phyloP scores from a whole-genome alignment of 306 rosid species.

The Acmispon strigosus region DNA sequence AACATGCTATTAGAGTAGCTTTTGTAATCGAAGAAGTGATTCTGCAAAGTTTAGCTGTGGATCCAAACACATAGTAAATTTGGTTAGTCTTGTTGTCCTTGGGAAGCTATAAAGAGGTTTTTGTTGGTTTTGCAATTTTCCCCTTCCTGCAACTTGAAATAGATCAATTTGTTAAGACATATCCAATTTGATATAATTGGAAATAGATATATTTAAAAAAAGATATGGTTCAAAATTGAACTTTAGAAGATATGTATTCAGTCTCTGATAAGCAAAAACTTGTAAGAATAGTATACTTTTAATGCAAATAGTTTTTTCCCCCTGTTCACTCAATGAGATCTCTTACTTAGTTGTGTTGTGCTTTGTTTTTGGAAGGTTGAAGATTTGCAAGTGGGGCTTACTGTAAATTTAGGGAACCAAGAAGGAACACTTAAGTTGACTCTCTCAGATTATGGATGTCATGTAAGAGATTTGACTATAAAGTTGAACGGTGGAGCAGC shows the following conservation, averaged over 20 bases:
- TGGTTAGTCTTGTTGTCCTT: background rate
- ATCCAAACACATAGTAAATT: background rate
- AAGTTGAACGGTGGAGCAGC: conserved; percentile 78
- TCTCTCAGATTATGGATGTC: conserved; percentile 60
- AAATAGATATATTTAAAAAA: background rate
- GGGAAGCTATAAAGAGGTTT: background rate
- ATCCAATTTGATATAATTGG: background rate
- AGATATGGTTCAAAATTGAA: background rate
- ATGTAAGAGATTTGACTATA: conserved; percentile 51
- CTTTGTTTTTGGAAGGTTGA: conserved; percentile 53
- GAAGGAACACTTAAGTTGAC: conserved; percentile 60
- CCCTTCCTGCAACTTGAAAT: background rate
- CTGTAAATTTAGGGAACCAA: conserved; percentile 51
- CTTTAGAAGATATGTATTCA: background rate
- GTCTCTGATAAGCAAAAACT: background rate
- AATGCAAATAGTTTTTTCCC: background rate
- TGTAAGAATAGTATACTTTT: background rate
- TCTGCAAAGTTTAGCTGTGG: too few species aligned
- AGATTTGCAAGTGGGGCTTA: conserved; percentile 60
- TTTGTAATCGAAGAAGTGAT: too few species aligned
- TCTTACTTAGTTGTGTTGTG: conserved; percentile 17
- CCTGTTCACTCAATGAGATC: background rate
- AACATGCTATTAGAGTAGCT: too few species aligned
- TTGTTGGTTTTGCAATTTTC: background rate
- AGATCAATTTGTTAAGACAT: background rate